Evolutionary conservation across 768 basidiomycete genomes (phyloP).

Genomic region (Lyophyllum semitale): DNA sequence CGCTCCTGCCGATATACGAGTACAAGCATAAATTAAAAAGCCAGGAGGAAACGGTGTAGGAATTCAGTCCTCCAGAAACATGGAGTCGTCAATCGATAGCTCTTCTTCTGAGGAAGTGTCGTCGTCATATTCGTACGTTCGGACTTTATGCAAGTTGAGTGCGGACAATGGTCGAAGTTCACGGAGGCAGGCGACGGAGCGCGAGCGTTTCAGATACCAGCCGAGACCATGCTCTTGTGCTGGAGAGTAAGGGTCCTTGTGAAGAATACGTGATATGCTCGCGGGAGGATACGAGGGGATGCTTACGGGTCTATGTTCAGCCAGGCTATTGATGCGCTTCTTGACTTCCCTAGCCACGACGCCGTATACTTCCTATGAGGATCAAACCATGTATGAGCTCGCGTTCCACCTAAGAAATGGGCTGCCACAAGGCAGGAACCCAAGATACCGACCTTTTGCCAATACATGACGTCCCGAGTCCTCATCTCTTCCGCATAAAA

Average conservation of each 20-base stretch:
- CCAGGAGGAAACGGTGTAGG: neutral
- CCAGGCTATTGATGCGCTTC: conserved; percentile 28
- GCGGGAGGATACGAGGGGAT: neutral
- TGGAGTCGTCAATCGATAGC: neutral
- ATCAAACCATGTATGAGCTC: neutral
- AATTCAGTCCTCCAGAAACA: neutral
- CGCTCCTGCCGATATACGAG: neutral
- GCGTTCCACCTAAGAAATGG: neutral
- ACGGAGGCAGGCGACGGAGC: conserved; percentile 35
- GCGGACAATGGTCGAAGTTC: conserved; percentile 27
- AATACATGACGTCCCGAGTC: conserved; percentile 34
- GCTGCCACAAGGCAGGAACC: neutral
- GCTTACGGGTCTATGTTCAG: conserved; percentile 32
- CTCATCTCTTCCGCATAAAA: conserved; percentile 37
- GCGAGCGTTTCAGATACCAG: conserved; percentile 43
- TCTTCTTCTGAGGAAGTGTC: neutral
- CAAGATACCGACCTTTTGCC: conserved; percentile 29
- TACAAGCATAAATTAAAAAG: neutral
- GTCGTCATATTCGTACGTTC: conserved; percentile 1
- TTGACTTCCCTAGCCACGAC: conserved; percentile 26
- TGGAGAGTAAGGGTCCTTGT: conserved; percentile 40
- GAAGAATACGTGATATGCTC: neutral
- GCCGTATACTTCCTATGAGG: conserved; percentile 33
- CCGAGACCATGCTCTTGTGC: conserved; percentile 34
- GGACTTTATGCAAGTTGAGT: neutral